Evolutionary conservation across 1,139 yeast genomes (phyloP).

Genomic region (Yamadazyma taylorii): DNA sequence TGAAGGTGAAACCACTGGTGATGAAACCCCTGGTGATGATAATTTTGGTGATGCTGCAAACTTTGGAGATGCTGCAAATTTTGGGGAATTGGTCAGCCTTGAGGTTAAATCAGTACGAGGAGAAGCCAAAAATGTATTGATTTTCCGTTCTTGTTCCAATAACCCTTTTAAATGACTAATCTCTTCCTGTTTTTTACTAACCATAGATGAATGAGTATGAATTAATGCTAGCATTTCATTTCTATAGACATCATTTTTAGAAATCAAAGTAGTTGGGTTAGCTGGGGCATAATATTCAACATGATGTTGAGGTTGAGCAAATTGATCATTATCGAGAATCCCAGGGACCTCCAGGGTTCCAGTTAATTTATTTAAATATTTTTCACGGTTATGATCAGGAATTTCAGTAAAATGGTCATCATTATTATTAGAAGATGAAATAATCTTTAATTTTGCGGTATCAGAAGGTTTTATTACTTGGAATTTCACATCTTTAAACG

Average conservation of each 20-base stretch:
- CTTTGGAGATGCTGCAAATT: slow-evolving; percentile 8
- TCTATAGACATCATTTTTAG: slow-evolving; percentile 18
- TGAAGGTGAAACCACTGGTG: too few relatives aligned
- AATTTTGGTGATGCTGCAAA: slow-evolving; percentile 4
- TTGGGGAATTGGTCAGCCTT: slow-evolving; percentile 4
- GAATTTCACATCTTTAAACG: slow-evolving; percentile 17
- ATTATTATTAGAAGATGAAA: slow-evolving; percentile 8
- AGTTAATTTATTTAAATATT: too few relatives aligned
- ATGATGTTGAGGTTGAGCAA: too few relatives aligned
- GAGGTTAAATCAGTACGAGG: slow-evolving; percentile 11
- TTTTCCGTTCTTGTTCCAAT: slow-evolving; percentile 24
- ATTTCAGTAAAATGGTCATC: neutral
- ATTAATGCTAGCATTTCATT: slow-evolving; percentile 28
- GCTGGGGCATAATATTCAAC: slow-evolving; percentile 3
- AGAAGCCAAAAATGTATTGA: slow-evolving; percentile 18
- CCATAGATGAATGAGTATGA: slow-evolving; percentile 25
- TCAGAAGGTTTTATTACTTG: slow-evolving; percentile 14
- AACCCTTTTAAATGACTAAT: slow-evolving; percentile 26
- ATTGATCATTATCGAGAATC: too few relatives aligned
- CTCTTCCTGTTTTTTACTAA: slow-evolving; percentile 30
- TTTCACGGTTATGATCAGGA: too few relatives aligned
- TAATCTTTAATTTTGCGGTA: slow-evolving; percentile 7
- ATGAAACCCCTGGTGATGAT: neutral
- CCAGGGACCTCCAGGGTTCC: neutral
- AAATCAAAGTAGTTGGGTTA: slow-evolving; percentile 4